Percentiles rank a stretch among this genome's conserved stretches.
Evolutionary conservation across 164 flowering plant genomes (phyloP).

Genomic region (Magnolia sinica): DNA sequence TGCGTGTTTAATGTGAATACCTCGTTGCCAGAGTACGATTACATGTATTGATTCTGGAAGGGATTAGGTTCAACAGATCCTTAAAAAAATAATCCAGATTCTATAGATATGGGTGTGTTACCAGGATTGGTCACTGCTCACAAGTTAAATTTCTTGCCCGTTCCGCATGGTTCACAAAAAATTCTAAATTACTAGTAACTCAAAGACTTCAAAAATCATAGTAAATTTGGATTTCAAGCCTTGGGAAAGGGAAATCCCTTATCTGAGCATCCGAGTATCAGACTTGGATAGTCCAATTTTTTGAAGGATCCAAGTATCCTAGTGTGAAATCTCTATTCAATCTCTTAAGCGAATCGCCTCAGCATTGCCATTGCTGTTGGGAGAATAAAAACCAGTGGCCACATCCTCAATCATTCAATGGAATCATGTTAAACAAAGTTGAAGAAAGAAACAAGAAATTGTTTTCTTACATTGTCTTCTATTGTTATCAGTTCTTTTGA

Average conservation of each 20-base stretch:
- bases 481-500: slow-evolving; percentile 21
- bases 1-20: no score
- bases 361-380: neutral
- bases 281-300: no score
- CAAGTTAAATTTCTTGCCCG: no score
- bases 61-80: no score
- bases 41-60: no score
- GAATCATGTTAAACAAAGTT: neutral
- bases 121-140: no score
- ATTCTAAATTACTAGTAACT: no score
- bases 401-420: neutral
- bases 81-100: no score
- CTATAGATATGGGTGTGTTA: no score
- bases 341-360: neutral
- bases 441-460: neutral
- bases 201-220: no score
- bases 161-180: no score
- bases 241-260: neutral
- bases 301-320: neutral
- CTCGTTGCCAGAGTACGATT: no score
- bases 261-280: neutral
- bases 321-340: neutral
- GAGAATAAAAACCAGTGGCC: neutral
- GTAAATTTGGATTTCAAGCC: neutral
- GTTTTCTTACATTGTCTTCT: neutral